A percentile compares a stretch with the other conserved stretches of the same genome.
Evolutionary conservation across 805 yeast species (phyloP).

Genomic region (Kuraishia cidri): DNA sequence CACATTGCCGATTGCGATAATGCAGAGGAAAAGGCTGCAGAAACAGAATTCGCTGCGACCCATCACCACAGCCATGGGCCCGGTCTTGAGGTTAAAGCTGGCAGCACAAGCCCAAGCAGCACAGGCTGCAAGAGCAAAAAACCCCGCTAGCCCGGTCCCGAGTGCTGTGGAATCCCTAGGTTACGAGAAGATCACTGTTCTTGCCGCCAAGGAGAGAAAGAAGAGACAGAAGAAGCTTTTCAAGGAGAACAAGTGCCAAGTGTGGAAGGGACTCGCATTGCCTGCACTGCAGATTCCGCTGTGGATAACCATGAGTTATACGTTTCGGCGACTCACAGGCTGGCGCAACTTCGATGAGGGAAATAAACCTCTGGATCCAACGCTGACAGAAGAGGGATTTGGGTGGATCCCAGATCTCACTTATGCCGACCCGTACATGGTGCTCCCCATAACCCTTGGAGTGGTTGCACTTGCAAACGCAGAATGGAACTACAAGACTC

Average conservation of each 20-base stretch:
- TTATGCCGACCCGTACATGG: constrained; percentile 47
- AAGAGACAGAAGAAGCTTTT: constrained; percentile 69
- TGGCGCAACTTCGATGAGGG: constrained; percentile 28
- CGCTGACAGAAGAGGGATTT: constrained; percentile 44
- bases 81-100: constrained; percentile 53
- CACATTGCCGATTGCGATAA: constrained; percentile 73
- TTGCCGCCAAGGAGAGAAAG: constrained; percentile 72
- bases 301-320: constrained; percentile 73
- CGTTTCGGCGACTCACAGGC: constrained; percentile 71
- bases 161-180: constrained; percentile 34
- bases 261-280: constrained; percentile 70
- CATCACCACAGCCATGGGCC: constrained; percentile 63
- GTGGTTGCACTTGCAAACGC: constrained; percentile 63
- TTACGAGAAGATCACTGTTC: constrained; percentile 68
- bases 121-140: constrained; percentile 24
- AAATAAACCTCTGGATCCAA: constrained; percentile 37
- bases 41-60: constrained; percentile 70
- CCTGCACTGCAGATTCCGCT: constrained; percentile 83
- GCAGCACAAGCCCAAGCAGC: constrained; percentile 31
- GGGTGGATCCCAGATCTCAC: constrained; percentile 56
- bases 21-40: constrained; percentile 60
- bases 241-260: constrained; percentile 55
- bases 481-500: constrained; percentile 72
- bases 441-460: constrained; percentile 69
- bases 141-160: constrained; percentile 14